phyloP scores from a whole-genome alignment of 1,139 yeast species.

The Suhomyces bolitotheri region DNA sequence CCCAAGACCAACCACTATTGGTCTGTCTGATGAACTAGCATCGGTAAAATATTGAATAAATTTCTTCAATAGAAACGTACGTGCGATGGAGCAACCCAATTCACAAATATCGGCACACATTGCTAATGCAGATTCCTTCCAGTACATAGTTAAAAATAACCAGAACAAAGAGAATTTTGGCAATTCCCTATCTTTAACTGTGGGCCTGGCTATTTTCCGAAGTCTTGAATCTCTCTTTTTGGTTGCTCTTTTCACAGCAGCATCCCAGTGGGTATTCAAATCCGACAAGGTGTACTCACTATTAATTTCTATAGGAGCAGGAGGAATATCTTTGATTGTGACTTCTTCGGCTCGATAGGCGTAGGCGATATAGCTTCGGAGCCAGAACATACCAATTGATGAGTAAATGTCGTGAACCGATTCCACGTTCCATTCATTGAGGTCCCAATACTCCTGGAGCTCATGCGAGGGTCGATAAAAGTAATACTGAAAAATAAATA shows the following conservation, averaged over 20 bases:
- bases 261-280: constrained; percentile 24
- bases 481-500: constrained; percentile 40
- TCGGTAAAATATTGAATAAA: constrained; percentile 32
- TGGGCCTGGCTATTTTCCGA: constrained; percentile 14
- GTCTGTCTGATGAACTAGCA: constrained; percentile 15
- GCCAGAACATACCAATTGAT: constrained; percentile 25
- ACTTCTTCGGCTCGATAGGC: constrained; percentile 25
- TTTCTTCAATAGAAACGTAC: constrained; percentile 34
- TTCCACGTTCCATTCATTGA: constrained; percentile 32
- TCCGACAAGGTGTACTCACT: constrained; percentile 22
- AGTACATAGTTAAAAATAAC: constrained; percentile 21
- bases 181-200: constrained; percentile 17
- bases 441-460: constrained; percentile 38
- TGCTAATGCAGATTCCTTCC: constrained; percentile 12
- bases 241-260: constrained; percentile 20
- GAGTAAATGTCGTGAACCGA: constrained; percentile 27
- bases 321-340: constrained; percentile 26
- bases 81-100: constrained; percentile 23
- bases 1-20: constrained; percentile 32
- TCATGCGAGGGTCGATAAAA: constrained; percentile 48
- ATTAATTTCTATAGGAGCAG: constrained; percentile 22
- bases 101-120: constrained; percentile 23
- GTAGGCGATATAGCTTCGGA: constrained; percentile 23
- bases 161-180: constrained; percentile 17
- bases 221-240: constrained; percentile 13